Percentiles rank a stretch among this genome's conserved stretches.
Evolutionary conservation across 441 rosid species (phyloP).

Genomic region (Metrosideros polymorpha): DNA sequence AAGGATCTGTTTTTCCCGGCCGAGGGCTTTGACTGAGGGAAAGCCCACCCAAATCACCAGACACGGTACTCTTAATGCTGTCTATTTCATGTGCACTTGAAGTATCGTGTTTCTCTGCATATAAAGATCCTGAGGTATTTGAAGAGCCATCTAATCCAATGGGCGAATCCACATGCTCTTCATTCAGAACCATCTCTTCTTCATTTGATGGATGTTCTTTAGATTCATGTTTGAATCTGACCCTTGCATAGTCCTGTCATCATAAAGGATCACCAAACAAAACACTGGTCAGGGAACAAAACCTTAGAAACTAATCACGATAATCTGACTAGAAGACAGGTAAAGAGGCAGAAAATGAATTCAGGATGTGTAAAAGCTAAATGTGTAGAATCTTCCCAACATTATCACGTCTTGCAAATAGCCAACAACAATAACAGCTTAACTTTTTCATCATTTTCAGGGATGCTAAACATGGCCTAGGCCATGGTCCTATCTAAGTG

Average conservation of each 20-base stretch:
- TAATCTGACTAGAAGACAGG: background rate
- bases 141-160: slow-evolving; percentile 89
- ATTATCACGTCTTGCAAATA: background rate
- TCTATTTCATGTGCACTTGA: slow-evolving; percentile 73
- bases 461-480: background rate
- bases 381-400: background rate
- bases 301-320: background rate
- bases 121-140: slow-evolving; percentile 76
- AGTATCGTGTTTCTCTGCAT: slow-evolving; percentile 82
- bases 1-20: slow-evolving; percentile 48
- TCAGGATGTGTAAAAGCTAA: background rate
- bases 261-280: background rate
- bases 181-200: slow-evolving; percentile 41
- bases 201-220: slow-evolving; percentile 39
- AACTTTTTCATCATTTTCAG: background rate
- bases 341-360: background rate
- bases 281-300: background rate
- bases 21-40: slow-evolving; percentile 40
- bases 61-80: slow-evolving; percentile 63
- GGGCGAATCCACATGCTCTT: slow-evolving; percentile 55
- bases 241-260: slow-evolving; percentile 49
- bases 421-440: background rate
- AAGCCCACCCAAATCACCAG: slow-evolving; percentile 78
- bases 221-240: slow-evolving; percentile 53
- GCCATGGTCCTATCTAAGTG: background rate